Evolutionary conservation across 257 asterid species (phyloP), one percentile per base, ranked within the genome.

Genomic region (Cordia subcordata): DNA sequence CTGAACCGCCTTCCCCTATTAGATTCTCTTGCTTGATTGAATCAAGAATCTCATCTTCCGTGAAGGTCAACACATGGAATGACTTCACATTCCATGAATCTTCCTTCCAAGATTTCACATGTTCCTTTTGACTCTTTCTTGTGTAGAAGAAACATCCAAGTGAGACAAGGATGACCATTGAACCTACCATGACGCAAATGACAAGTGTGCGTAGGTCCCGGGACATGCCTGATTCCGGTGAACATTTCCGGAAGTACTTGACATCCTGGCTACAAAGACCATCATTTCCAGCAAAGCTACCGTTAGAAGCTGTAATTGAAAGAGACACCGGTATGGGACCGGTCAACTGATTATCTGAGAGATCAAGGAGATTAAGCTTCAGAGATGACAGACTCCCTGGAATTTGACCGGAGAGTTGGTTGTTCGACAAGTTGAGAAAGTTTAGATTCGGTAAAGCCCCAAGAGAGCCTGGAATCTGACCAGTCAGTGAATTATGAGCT

Each of bases 1-100:
- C 96, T 1, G 91, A 83, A 13, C 96, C 96, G 16, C 96, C 96
- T 67, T 79, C 81, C 16, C 96, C 96, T 16, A 89, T 86, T 61
- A 82, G 10, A 68, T 86, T 89, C 15, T 86, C 96, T 11, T 72
- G 75, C 23, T 81, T 86, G 67, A 89, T 77, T 2, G 89, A 78
- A 47, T 86, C 90, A 13, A 89, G 85, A 72, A 89, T 81, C 62
- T 89, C 92, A 60, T 82, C 92, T 62, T 89, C 95, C 0, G 87
- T 68, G 64, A 89, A 82, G 10, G 82, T 79, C 57, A 89, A 50
- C 5, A 77, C 68, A 47, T 86, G 94, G 86, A 82, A 89, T 8
- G 96, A 81, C 59, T 81, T 86, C 8, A 87, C 23, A 23, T 77
- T 82, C 96, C 96, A 89, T 0, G 89, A 80, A 9, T 84, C 81